A percentile compares a stretch with the other conserved stretches of the same genome.
Conservation (phyloP, 495 filamentous ascomycete genomes). For the Astrocystis sublimbata region DNA sequence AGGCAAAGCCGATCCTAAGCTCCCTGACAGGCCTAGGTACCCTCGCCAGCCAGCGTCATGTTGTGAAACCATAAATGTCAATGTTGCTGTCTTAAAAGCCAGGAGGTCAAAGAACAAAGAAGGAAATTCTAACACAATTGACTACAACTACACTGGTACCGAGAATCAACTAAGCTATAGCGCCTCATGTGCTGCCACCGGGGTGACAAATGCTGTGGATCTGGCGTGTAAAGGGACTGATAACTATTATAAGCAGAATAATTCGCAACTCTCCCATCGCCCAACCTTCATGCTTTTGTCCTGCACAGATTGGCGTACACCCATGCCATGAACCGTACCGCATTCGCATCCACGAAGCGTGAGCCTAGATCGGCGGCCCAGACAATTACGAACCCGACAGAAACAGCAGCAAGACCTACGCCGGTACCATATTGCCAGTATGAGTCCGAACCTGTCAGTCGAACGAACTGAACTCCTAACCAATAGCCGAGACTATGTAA, state of each 20-base stretch:
- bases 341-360: slow-evolving; percentile 18
- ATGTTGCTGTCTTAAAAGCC: no score
- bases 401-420: slow-evolving; percentile 5
- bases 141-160: no score
- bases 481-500: slow-evolving; percentile 45
- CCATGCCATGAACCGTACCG: slow-evolving; percentile 16
- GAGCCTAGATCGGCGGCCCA: slow-evolving; percentile 17
- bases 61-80: no score
- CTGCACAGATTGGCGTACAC: slow-evolving; percentile 9
- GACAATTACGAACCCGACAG: slow-evolving; percentile 7
- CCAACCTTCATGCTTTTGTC: neutral
- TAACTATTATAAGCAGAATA: neutral
- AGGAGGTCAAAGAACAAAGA: no score
- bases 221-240: neutral
- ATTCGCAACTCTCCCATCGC: no score
- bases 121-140: no score
- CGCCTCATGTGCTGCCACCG: no score
- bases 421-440: slow-evolving; percentile 12
- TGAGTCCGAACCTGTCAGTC: slow-evolving; percentile 3
- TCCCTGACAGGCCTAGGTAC: no score
- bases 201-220: no score
- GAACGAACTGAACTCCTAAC: slow-evolving; percentile 18
- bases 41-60: no score
- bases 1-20: no score
- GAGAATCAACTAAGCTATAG: no score